phyloP scores from a whole-genome alignment of 306 rosid species.

The Cicer arietinum region DNA sequence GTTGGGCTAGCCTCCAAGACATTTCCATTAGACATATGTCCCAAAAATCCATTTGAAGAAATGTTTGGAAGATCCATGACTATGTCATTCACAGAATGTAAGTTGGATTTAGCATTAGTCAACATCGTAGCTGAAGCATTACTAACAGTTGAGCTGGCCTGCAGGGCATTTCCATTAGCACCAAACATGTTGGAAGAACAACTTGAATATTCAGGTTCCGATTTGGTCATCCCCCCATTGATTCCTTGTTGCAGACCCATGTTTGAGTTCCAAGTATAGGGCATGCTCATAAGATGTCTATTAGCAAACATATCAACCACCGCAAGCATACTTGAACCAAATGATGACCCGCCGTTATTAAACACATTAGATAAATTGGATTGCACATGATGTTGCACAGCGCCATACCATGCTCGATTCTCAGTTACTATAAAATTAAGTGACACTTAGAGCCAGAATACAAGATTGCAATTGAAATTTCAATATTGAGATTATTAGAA shows the following conservation, averaged over 20 bases:
- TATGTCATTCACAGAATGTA: slow-evolving; percentile 63
- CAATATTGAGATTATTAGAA: not conserved
- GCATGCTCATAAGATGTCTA: slow-evolving; percentile 55
- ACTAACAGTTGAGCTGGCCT: slow-evolving; percentile 64
- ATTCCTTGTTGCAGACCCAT: slow-evolving; percentile 73
- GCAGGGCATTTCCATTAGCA: slow-evolving; percentile 64
- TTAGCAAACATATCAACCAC: slow-evolving; percentile 63
- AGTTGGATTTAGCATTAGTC: slow-evolving; percentile 60
- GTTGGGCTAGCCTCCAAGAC: slow-evolving; percentile 64
- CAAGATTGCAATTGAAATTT: slow-evolving; percentile 9
- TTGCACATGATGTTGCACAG: slow-evolving; percentile 69
- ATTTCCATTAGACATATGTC: slow-evolving; percentile 51
- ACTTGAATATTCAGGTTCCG: slow-evolving; percentile 78
- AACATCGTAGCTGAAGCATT: slow-evolving; percentile 70
- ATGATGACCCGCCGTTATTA: slow-evolving; percentile 71
- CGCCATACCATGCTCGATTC: slow-evolving; percentile 65
- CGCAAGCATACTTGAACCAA: slow-evolving; percentile 66
- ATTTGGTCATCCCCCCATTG: slow-evolving; percentile 75
- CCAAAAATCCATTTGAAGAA: slow-evolving; percentile 70
- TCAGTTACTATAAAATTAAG: slow-evolving; percentile 64
- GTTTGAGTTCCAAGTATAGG: slow-evolving; percentile 65
- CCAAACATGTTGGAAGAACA: slow-evolving; percentile 69
- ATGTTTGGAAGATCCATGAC: slow-evolving; percentile 60
- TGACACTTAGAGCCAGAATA: slow-evolving; percentile 6
- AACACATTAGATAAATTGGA: slow-evolving; percentile 62